These are phyloP conservation scores for Lathyrus oleraceus DNA, from an alignment of 306 rosid species.

Conservation along the genomic window DNA sequence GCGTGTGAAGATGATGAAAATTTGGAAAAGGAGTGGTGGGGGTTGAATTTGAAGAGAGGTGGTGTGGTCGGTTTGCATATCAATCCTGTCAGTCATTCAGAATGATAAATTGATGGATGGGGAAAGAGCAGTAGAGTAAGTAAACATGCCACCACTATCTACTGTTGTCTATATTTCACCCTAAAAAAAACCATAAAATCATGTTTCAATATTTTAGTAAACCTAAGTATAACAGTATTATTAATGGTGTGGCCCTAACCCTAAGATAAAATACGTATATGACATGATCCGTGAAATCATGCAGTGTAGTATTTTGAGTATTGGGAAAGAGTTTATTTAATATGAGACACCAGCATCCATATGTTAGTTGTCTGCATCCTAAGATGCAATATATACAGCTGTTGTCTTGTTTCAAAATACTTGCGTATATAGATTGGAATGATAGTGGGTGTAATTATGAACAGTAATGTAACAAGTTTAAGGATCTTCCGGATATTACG, in stretches of 20 bases:
- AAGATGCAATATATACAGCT: conserved; percentile 50
- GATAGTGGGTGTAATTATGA: conserved; percentile 48
- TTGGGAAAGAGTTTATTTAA: conserved; percentile 31
- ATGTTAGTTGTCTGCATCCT: conserved; percentile 53
- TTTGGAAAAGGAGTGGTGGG: conserved; percentile 30
- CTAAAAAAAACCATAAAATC: not conserved
- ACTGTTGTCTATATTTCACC: conserved; percentile 18
- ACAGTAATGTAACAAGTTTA: conserved; percentile 31
- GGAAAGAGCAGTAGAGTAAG: conserved; percentile 49
- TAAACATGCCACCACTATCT: conserved; percentile 29
- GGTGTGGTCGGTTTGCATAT: conserved; percentile 37
- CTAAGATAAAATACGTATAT: conserved; percentile 17
- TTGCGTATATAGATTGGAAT: not conserved
- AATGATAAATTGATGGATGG: conserved; percentile 45
- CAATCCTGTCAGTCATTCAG: conserved; percentile 53
- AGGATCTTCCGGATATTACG: conserved; percentile 48
- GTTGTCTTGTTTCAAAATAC: conserved; percentile 42
- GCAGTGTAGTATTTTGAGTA: conserved; percentile 38
- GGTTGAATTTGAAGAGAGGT: conserved; percentile 18
- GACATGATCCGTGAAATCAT: conserved; percentile 61
- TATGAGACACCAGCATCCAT: conserved; percentile 48
- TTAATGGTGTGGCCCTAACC: conserved; percentile 29
- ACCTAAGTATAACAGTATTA: not conserved
- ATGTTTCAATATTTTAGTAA: not conserved
- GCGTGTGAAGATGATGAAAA: conserved; percentile 51